Percentiles rank a stretch among this genome's conserved stretches.
These are phyloP conservation scores for Boletus huronensis DNA, from an alignment of 768 basidiomycete species.

Conservation along the genomic window DNA sequence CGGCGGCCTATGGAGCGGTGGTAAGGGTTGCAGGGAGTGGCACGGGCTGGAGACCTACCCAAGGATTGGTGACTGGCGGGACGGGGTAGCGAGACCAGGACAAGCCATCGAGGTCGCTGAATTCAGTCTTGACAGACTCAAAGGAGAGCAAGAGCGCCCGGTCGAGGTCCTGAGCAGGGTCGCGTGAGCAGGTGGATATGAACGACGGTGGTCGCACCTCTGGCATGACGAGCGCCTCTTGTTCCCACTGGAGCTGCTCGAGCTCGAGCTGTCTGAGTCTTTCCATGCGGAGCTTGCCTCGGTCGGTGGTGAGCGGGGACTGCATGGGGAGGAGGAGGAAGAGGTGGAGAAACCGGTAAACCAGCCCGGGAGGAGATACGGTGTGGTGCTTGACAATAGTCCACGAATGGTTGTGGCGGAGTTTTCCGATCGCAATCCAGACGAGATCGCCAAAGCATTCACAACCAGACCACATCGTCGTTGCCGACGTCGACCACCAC, in stretches of 20 bases:
- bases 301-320: slow-evolving; percentile 31
- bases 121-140: slow-evolving; percentile 55
- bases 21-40: neutral
- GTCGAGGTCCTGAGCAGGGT: slow-evolving; percentile 27
- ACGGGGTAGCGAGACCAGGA: slow-evolving; percentile 44
- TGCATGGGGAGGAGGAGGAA: slow-evolving; percentile 14
- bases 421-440: slow-evolving; percentile 10
- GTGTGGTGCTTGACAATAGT: neutral
- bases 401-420: neutral
- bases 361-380: neutral
- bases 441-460: neutral
- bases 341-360: neutral
- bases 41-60: slow-evolving; percentile 16
- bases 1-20: slow-evolving; percentile 12
- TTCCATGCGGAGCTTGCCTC: slow-evolving; percentile 47
- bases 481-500: neutral
- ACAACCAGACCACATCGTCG: neutral
- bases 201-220: slow-evolving; percentile 37
- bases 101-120: slow-evolving; percentile 57
- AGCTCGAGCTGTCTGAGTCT: slow-evolving; percentile 47
- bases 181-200: slow-evolving; percentile 6
- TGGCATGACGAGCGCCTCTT: slow-evolving; percentile 55
- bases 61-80: slow-evolving; percentile 24
- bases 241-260: slow-evolving; percentile 52
- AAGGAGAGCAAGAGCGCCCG: slow-evolving; percentile 41